phyloP scores from a whole-genome alignment of 2,329 filamentous ascomycete genomes.

The Fusarium albosuccineum region DNA sequence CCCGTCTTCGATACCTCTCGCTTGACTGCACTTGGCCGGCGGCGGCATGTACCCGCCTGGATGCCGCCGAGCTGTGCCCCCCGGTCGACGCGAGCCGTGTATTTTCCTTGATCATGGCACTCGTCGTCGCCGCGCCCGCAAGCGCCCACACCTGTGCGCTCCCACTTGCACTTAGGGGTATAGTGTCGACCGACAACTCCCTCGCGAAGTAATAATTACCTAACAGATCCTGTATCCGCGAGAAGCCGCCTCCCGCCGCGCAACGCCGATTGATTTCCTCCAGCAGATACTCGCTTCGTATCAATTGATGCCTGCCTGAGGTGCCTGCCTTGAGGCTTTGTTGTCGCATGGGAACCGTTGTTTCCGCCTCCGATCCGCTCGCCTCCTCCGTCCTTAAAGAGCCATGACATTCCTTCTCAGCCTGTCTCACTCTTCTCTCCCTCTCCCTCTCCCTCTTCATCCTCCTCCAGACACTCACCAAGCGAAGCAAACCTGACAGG shows the following conservation, averaged over 20 bases:
- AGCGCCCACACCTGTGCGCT: slow-evolving; percentile 49
- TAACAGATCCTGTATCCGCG: slow-evolving; percentile 37
- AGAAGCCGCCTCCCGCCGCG: slow-evolving; percentile 29
- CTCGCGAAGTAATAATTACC: slow-evolving; percentile 45
- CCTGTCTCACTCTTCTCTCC: neutral
- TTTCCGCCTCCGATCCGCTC: slow-evolving; percentile 17
- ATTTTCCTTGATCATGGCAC: neutral
- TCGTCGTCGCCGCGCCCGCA: slow-evolving; percentile 24
- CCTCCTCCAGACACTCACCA: slow-evolving; percentile 16
- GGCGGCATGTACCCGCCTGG: slow-evolving; percentile 33
- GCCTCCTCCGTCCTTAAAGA: slow-evolving; percentile 41
- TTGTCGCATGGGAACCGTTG: slow-evolving; percentile 3
- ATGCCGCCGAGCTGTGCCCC: slow-evolving; percentile 17
- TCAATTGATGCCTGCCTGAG: neutral
- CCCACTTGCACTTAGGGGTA: slow-evolving; percentile 71
- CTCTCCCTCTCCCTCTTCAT: slow-evolving; percentile 4
- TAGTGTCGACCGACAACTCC: slow-evolving; percentile 53
- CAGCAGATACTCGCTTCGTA: neutral
- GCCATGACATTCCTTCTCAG: slow-evolving; percentile 25
- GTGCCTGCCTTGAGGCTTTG: neutral
- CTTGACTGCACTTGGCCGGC: slow-evolving; percentile 20
- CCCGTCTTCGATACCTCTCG: neutral
- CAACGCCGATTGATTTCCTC: neutral
- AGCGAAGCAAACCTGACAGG: slow-evolving; percentile 1
- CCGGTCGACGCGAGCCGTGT: slow-evolving; percentile 8